Evolutionary conservation across 164 flowering plant genomes (phyloP).

Genomic region (Vitis riparia): DNA sequence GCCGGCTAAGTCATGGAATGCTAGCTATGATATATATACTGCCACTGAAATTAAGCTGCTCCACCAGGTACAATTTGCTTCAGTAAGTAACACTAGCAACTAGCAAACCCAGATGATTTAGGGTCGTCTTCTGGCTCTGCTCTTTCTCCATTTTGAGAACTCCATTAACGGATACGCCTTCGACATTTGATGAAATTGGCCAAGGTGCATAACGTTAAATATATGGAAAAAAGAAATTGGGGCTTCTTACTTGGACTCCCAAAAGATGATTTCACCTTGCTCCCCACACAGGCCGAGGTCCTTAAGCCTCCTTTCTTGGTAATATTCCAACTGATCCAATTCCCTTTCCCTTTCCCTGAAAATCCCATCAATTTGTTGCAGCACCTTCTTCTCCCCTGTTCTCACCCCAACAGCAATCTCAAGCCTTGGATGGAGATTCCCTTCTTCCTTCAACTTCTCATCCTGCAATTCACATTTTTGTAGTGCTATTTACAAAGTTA

Average conservation of each 20-base stretch:
- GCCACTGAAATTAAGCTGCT: background rate
- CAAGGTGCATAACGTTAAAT: too few relatives aligned
- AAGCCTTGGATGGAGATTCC: constrained; percentile 53
- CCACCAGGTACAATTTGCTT: too few relatives aligned
- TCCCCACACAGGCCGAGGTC: constrained; percentile 88
- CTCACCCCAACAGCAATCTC: constrained; percentile 74
- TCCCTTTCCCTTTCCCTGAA: constrained; percentile 65
- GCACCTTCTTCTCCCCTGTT: constrained; percentile 81
- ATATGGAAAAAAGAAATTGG: background rate
- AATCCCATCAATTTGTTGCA: constrained; percentile 64
- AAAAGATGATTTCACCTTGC: constrained; percentile 86
- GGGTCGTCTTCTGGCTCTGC: background rate
- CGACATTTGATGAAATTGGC: too few relatives aligned
- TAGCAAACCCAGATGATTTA: background rate
- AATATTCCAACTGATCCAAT: constrained; percentile 70
- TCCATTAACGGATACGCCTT: background rate
- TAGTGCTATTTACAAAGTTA: background rate
- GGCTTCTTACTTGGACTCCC: constrained; percentile 63
- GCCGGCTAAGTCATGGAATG: too few relatives aligned
- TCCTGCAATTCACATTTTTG: constrained; percentile 45
- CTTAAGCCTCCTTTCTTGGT: constrained; percentile 89
- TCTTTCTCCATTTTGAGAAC: background rate
- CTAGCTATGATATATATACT: too few relatives aligned
- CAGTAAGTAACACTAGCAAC: too few relatives aligned
- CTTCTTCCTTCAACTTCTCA: constrained; percentile 50